Percentiles rank a stretch among this genome's conserved stretches.
phyloP scores from a whole-genome alignment of 1,284 basidiomycete genomes.

The Ganoderma sp. region DNA sequence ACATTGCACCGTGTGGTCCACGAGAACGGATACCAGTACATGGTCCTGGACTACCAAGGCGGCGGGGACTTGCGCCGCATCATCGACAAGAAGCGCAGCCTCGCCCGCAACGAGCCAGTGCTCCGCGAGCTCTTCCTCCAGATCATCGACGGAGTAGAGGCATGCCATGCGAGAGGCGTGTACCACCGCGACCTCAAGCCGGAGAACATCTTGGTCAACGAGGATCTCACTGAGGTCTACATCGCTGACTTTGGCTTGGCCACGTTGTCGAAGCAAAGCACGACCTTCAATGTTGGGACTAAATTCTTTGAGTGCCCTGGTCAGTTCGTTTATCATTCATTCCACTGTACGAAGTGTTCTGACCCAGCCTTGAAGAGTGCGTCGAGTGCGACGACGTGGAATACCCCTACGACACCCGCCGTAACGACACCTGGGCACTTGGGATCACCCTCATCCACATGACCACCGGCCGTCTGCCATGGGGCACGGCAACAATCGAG shows the following conservation, averaged over 20 bases:
- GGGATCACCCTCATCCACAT: slow-evolving; percentile 62
- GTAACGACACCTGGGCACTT: slow-evolving; percentile 92
- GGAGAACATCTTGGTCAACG: slow-evolving; percentile 68
- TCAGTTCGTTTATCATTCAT: slow-evolving; percentile 33
- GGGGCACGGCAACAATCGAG: slow-evolving; percentile 73
- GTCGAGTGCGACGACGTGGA: slow-evolving; percentile 24
- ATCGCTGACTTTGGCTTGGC: slow-evolving; percentile 73
- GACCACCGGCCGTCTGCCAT: slow-evolving; percentile 87
- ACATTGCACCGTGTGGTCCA: slow-evolving; percentile 60
- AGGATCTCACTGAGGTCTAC: slow-evolving; percentile 51
- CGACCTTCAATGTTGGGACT: slow-evolving; percentile 54
- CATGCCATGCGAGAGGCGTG: slow-evolving; percentile 62
- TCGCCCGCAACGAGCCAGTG: slow-evolving; percentile 54
- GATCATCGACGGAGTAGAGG: slow-evolving; percentile 65
- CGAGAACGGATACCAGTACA: slow-evolving; percentile 56
- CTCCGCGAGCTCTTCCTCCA: slow-evolving; percentile 59
- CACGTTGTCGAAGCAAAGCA: slow-evolving; percentile 52
- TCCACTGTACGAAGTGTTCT: not conserved
- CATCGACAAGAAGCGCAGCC: slow-evolving; percentile 54
- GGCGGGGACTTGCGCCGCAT: slow-evolving; percentile 68
- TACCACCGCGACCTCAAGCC: slow-evolving; percentile 77
- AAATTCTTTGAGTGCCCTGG: slow-evolving; percentile 66
- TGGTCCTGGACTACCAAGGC: slow-evolving; percentile 64
- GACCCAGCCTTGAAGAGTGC: slow-evolving; percentile 29
- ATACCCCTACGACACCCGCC: slow-evolving; percentile 65